phyloP scores from a whole-genome alignment of 202 grass and related monocot species.

The Zizania palustris region DNA sequence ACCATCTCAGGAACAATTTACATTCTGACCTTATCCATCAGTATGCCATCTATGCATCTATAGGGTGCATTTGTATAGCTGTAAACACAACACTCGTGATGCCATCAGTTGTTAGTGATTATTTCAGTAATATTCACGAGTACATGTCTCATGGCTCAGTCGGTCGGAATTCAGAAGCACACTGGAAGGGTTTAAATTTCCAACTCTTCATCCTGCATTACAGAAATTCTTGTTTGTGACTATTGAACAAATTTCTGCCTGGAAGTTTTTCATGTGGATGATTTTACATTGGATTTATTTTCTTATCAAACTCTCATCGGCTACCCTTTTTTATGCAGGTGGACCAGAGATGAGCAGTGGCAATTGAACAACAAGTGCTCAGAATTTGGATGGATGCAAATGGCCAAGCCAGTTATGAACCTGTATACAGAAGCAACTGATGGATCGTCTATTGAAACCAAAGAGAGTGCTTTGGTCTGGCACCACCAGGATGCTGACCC shows the following conservation, averaged over 20 bases:
- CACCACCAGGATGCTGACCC: conserved; percentile 68
- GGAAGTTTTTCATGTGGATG: conserved; percentile 3
- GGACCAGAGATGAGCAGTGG: conserved; percentile 58
- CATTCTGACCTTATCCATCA: neutral
- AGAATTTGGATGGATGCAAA: conserved; percentile 68
- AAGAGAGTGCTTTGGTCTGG: conserved; percentile 78
- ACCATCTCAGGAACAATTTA: conserved; percentile 20
- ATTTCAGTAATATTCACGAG: neutral
- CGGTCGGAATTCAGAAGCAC: neutral
- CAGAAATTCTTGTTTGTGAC: conserved; percentile 19
- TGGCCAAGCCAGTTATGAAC: conserved; percentile 69
- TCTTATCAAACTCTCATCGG: conserved; percentile 7
- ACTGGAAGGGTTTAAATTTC: neutral
- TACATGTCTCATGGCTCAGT: conserved; percentile 17
- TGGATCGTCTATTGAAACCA: conserved; percentile 66
- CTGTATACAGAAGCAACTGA: conserved; percentile 74
- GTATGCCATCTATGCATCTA: conserved; percentile 8
- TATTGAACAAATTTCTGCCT: neutral
- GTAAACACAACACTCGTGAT: neutral
- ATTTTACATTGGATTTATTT: conserved; percentile 16
- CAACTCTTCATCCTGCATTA: neutral
- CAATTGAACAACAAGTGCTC: conserved; percentile 51
- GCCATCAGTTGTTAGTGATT: conserved; percentile 9
- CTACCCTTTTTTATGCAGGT: conserved; percentile 44
- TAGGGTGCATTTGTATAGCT: neutral